A percentile compares a stretch with the other conserved stretches of the same genome.
These are phyloP conservation scores for Zasmidium angulare DNA, from an alignment of 2,329 filamentous ascomycete species.

Conservation along the genomic window DNA sequence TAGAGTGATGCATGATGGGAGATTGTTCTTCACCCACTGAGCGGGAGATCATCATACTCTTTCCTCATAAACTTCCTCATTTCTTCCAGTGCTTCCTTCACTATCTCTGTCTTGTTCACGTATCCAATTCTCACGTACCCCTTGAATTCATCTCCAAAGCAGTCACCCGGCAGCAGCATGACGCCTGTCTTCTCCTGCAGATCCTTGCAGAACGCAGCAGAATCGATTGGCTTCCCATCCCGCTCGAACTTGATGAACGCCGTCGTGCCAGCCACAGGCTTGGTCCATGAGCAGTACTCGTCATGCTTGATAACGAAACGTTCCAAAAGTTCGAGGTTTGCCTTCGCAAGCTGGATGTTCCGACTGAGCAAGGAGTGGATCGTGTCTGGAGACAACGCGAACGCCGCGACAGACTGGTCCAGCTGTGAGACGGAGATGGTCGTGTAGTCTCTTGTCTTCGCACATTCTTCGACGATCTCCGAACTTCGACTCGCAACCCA, in stretches of 20 bases:
- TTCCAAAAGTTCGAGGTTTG: constrained; percentile 66
- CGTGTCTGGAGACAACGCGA: constrained; percentile 65
- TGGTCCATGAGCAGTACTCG: constrained; percentile 67
- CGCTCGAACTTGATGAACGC: constrained; percentile 70
- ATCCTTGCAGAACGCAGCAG: constrained; percentile 69
- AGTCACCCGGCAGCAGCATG: constrained; percentile 70
- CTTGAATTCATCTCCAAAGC: constrained; percentile 72
- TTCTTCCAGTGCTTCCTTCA: constrained; percentile 64
- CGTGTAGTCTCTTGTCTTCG: constrained; percentile 73
- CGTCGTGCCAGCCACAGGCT: constrained; percentile 76
- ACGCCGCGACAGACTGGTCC: constrained; percentile 75
- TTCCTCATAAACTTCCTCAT: constrained; percentile 57
- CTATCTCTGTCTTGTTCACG: constrained; percentile 67
- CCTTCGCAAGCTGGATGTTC: constrained; percentile 66
- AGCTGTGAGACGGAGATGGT: constrained; percentile 83
- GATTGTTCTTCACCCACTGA: constrained; percentile 13
- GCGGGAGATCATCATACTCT: constrained; percentile 53
- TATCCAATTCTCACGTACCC: constrained; percentile 79
- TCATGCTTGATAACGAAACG: constrained; percentile 65
- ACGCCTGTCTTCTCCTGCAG: constrained; percentile 69
- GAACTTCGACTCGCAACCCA: constrained; percentile 73
- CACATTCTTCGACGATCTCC: constrained; percentile 62
- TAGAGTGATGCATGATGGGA: background rate
- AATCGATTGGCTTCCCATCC: constrained; percentile 64
- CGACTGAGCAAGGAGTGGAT: constrained; percentile 63